Conservation (phyloP, 345 rosid species). For the Gossypium longicalyx region DNA sequence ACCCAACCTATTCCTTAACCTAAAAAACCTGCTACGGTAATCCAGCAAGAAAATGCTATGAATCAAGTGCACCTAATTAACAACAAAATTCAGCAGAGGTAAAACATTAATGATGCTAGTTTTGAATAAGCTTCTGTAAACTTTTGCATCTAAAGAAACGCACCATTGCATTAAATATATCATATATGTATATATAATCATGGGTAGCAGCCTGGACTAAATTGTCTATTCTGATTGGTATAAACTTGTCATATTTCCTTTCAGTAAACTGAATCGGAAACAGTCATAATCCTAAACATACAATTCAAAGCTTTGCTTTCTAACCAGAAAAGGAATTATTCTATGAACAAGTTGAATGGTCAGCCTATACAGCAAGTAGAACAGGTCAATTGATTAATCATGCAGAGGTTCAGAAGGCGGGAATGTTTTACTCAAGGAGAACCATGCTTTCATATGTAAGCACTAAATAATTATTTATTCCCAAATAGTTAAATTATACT, state of each 20-base stretch:
- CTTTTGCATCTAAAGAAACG: not conserved
- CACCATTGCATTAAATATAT: not conserved
- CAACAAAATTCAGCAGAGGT: not conserved
- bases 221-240: not conserved
- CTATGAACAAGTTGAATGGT: not conserved
- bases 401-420: not conserved
- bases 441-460: not conserved
- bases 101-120: not conserved
- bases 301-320: not conserved
- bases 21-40: not conserved
- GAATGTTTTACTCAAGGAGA: not conserved
- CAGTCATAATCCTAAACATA: not conserved
- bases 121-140: not conserved
- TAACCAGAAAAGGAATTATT: not conserved
- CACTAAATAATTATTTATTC: not conserved
- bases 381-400: not conserved
- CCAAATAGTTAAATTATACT: conserved; percentile 35
- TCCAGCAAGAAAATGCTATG: not conserved
- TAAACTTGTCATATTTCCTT: not conserved
- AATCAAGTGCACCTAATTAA: not conserved
- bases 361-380: not conserved
- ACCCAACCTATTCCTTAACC: not conserved
- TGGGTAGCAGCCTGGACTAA: not conserved
- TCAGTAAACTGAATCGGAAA: not conserved
- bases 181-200: not conserved